Evolutionary conservation across 768 basidiomycete species (phyloP).

Genomic region (Leccinum rimulosum): DNA sequence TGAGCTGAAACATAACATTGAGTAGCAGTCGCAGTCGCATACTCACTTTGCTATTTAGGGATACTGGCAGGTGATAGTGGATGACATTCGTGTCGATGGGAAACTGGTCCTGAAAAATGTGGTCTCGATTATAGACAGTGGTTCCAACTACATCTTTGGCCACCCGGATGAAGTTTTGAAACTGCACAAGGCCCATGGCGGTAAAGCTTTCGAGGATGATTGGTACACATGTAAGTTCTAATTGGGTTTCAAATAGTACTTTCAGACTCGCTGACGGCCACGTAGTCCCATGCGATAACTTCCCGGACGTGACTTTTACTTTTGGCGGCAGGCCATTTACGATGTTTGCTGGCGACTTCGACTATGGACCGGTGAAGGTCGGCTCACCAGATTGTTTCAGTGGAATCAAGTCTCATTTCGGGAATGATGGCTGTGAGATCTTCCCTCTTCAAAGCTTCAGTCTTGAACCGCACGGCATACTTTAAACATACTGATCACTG

Average conservation of each 20-base stretch:
- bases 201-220: background rate
- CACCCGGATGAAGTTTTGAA: background rate
- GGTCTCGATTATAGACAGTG: background rate
- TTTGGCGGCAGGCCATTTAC: too few relatives aligned
- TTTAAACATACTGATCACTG: too few relatives aligned
- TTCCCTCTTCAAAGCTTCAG: too few relatives aligned
- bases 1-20: background rate
- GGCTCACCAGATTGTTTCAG: too few relatives aligned
- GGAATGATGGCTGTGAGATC: too few relatives aligned
- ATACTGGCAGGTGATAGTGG: background rate
- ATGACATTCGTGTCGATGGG: background rate
- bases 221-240: background rate
- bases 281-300: too few relatives aligned
- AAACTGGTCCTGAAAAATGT: background rate
- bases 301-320: too few relatives aligned
- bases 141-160: background rate
- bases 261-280: too few relatives aligned
- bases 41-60: background rate
- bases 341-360: too few relatives aligned
- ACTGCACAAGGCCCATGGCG: background rate
- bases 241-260: background rate
- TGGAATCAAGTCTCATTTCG: too few relatives aligned
- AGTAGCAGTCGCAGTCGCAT: background rate
- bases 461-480: too few relatives aligned
- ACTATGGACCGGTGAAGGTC: too few relatives aligned